Conservation (phyloP, 352 stramenopile species). For the Achlya hypogyna region DNA sequence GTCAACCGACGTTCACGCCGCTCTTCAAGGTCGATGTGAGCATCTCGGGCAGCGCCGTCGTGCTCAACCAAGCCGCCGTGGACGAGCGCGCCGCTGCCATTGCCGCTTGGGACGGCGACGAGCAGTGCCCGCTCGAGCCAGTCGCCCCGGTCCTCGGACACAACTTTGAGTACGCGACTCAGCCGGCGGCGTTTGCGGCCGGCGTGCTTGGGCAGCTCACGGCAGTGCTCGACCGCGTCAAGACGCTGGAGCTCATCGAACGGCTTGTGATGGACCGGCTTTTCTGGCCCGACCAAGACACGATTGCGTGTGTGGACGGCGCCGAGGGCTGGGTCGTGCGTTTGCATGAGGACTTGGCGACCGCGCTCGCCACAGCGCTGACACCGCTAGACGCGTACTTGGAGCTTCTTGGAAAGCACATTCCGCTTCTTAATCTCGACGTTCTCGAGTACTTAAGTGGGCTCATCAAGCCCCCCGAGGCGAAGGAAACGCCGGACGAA, state of each 20-base stretch:
- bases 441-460: slow-evolving; percentile 60
- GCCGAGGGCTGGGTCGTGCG: slow-evolving; percentile 46
- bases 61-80: slow-evolving; percentile 50
- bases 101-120: slow-evolving; percentile 49
- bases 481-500: slow-evolving; percentile 24
- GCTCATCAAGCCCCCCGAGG: slow-evolving; percentile 26
- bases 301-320: slow-evolving; percentile 75
- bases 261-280: slow-evolving; percentile 91
- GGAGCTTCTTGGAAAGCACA: slow-evolving; percentile 70
- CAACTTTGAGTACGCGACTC: slow-evolving; percentile 74
- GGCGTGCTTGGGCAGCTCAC: slow-evolving; percentile 73
- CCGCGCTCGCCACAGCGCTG: slow-evolving; percentile 36
- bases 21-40: slow-evolving; percentile 60
- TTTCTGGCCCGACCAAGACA: slow-evolving; percentile 91
- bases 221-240: slow-evolving; percentile 58
- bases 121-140: slow-evolving; percentile 45
- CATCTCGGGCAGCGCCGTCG: slow-evolving; percentile 41
- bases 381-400: slow-evolving; percentile 68
- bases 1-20: not conserved
- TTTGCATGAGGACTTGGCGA: slow-evolving; percentile 42
- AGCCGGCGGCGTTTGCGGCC: slow-evolving; percentile 52
- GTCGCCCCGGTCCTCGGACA: slow-evolving; percentile 37
- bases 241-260: slow-evolving; percentile 86
- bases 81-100: slow-evolving; percentile 46
- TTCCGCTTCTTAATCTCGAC: slow-evolving; percentile 87